Evolutionary conservation across 495 filamentous ascomycete genomes (phyloP).

Genomic region (Sordaria brevicollis): DNA sequence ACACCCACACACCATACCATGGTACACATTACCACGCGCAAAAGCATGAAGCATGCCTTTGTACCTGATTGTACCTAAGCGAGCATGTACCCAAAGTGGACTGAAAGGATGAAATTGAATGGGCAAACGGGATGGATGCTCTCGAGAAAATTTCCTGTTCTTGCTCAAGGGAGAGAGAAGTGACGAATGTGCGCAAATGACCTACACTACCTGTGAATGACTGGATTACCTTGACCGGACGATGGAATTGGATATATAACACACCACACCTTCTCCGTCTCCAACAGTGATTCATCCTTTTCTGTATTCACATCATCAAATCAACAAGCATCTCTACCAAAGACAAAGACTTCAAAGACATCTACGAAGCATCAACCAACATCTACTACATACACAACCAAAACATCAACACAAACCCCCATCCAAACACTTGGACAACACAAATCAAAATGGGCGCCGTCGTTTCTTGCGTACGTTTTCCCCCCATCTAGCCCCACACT

Average conservation of each 20-base stretch:
- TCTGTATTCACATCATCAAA: neutral
- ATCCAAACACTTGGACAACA: conserved; percentile 14
- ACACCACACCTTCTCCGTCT: neutral
- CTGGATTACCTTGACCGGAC: neutral
- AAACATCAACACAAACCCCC: conserved; percentile 10
- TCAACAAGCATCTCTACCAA: neutral
- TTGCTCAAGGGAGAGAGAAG: neutral
- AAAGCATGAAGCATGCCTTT: neutral
- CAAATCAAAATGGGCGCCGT: conserved; percentile 79
- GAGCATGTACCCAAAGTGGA: neutral
- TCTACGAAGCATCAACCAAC: conserved; percentile 1
- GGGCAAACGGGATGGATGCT: neutral
- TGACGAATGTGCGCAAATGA: neutral
- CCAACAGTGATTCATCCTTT: neutral
- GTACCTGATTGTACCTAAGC: neutral
- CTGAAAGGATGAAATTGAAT: neutral
- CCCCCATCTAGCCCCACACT: neutral
- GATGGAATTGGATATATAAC: neutral
- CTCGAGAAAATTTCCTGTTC: neutral
- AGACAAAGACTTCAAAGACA: conserved; percentile 1
- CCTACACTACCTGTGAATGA: neutral
- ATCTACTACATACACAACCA: conserved; percentile 6
- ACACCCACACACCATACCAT: neutral
- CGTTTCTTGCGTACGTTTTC: conserved; percentile 77
- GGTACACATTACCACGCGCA: neutral